Base-by-base conservation (phyloP, 805 yeast genomes). In the Jamesozyma rosinii region DNA sequence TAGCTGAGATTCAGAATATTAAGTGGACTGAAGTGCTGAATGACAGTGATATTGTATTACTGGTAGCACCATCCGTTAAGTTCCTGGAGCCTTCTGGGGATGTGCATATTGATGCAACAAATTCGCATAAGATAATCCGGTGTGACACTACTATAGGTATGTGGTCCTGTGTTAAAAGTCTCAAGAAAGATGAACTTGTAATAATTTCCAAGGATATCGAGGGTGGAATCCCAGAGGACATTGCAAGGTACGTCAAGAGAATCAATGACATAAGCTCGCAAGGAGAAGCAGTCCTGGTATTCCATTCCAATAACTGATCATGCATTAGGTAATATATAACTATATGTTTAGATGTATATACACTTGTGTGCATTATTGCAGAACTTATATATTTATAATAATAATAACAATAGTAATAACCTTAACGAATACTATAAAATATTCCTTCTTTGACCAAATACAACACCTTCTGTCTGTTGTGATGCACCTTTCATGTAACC, bases 401-500 rank as follows among this genome's bases (percentile, higher is more conserved):
- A n/a, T n/a, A n/a, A n/a, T n/a, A n/a, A n/a, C n/a, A n/a, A n/a
- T n/a, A n/a, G n/a, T n/a, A n/a, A n/a, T n/a, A n/a, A n/a, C n/a
- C n/a, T n/a, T n/a, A n/a, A n/a, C n/a, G n/a, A 19, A 6, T 5
- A 11, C 40, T 46, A 53, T 18, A 46, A 61, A 31, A 77, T 69
- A 52, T 75, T 69, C 44, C 80, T 64, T 44, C 70, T 61, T 29
- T 68, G 70, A 2, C 82, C 81, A 51, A 77, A 72, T 0, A 74
- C 77, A 11, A 77, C 67, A 19, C 69, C 68, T 52, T 78, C 81
- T 0, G 74, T 66, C 3, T 66, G 61, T 45, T 76, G 81, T 33
- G 71, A 71, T 2, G 79, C 75, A 24, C 82, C 81, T 30, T 67
- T 69, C 71, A 75, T 73, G 48, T 70, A 76, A 0, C 84, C 83